phyloP scores from a whole-genome alignment of 2,329 filamentous ascomycete species.

The Neofusicoccum ribis region DNA sequence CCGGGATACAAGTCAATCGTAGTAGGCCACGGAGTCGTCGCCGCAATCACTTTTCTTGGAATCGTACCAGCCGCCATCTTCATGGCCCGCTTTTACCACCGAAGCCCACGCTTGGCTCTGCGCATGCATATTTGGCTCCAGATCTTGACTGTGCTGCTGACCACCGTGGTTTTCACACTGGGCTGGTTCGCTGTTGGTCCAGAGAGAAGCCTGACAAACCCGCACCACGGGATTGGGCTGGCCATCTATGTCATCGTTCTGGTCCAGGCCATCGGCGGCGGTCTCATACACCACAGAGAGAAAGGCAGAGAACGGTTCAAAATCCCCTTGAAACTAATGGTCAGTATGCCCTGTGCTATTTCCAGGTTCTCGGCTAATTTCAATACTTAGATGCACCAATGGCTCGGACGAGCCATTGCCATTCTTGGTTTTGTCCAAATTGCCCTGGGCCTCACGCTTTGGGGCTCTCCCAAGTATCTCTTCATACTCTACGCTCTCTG shows the following conservation, averaged over 20 bases:
- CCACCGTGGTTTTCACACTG: slow-evolving; percentile 71
- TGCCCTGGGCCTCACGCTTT: slow-evolving; percentile 84
- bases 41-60: slow-evolving; percentile 71
- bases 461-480: slow-evolving; percentile 80
- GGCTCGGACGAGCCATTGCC: slow-evolving; percentile 76
- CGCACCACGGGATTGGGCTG: slow-evolving; percentile 81
- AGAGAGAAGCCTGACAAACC: slow-evolving; percentile 71
- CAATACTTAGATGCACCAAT: slow-evolving; percentile 71
- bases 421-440: slow-evolving; percentile 85
- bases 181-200: slow-evolving; percentile 79
- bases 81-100: slow-evolving; percentile 68
- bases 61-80: slow-evolving; percentile 74
- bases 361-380: not conserved
- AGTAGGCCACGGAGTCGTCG: slow-evolving; percentile 70
- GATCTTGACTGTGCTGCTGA: slow-evolving; percentile 65
- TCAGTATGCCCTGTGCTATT: slow-evolving; percentile 34
- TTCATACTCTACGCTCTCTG: slow-evolving; percentile 87
- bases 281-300: slow-evolving; percentile 59
- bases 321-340: slow-evolving; percentile 60
- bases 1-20: slow-evolving; percentile 71
- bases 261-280: slow-evolving; percentile 69
- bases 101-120: slow-evolving; percentile 61
- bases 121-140: slow-evolving; percentile 74
- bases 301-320: slow-evolving; percentile 54
- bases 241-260: slow-evolving; percentile 74